Evolutionary conservation across 768 basidiomycete genomes (phyloP).

Genomic region (Favolaschia claudopus): DNA sequence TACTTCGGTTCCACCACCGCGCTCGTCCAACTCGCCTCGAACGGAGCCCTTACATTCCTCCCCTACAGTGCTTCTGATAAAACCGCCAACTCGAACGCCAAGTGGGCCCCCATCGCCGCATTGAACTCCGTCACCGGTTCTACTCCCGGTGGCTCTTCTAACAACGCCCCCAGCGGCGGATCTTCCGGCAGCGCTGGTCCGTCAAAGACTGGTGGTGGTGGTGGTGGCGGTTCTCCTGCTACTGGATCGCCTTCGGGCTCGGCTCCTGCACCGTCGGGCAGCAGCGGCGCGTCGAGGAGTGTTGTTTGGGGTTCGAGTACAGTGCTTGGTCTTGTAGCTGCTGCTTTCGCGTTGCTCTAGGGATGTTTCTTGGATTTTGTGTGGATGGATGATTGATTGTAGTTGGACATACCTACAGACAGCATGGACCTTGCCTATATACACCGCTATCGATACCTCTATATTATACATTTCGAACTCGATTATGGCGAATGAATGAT

Average conservation of each 20-base stretch:
- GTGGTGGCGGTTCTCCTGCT: neutral
- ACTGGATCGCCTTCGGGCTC: neutral
- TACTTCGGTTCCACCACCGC: slow-evolving; percentile 70
- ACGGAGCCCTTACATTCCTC: slow-evolving; percentile 66
- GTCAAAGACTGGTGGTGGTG: neutral
- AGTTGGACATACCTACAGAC: no score
- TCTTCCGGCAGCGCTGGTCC: neutral
- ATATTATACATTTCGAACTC: neutral
- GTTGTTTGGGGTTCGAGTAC: slow-evolving; percentile 14
- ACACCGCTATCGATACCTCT: slow-evolving; percentile 8
- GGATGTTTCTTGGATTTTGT: neutral
- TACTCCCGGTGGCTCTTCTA: neutral
- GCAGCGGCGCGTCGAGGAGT: neutral
- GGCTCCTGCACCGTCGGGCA: no score
- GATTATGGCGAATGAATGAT: slow-evolving; percentile 1
- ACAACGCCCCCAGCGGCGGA: neutral
- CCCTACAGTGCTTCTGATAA: slow-evolving; percentile 59
- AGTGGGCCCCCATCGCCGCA: slow-evolving; percentile 56
- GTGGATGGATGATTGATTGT: no score
- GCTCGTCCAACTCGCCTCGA: slow-evolving; percentile 72
- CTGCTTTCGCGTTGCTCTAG: slow-evolving; percentile 20
- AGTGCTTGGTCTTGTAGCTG: slow-evolving; percentile 12
- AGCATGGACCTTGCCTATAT: slow-evolving; percentile 9
- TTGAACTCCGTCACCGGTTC: slow-evolving; percentile 49
- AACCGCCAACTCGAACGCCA: slow-evolving; percentile 49